Evolutionary conservation across 345 rosid species (phyloP).

Genomic region (Luvunga scandens): DNA sequence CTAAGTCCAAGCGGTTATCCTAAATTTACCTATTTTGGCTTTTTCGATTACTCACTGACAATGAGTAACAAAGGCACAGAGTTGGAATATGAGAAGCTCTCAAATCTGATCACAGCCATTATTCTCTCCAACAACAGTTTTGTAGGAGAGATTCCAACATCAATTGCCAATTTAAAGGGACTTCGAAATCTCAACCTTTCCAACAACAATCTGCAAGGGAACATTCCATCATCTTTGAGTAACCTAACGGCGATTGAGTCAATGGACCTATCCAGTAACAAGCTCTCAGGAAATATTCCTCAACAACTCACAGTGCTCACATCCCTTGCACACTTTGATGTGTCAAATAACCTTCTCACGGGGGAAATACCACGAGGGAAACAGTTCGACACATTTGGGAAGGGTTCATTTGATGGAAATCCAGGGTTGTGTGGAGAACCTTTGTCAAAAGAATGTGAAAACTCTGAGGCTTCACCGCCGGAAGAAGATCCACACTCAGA

Average conservation of each 20-base stretch:
- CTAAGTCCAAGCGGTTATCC: accelerated
- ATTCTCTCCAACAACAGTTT: background rate
- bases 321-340: too few relatives aligned
- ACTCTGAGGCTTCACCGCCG: too few relatives aligned
- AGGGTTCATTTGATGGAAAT: background rate
- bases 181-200: too few relatives aligned
- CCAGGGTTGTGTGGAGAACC: background rate
- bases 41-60: background rate
- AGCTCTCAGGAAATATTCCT: too few relatives aligned
- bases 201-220: too few relatives aligned
- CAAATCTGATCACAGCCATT: background rate
- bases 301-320: too few relatives aligned
- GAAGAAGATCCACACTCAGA: too few relatives aligned
- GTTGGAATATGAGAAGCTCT: background rate
- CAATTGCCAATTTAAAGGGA: background rate
- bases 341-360: background rate
- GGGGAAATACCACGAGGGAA: background rate
- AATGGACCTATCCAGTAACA: too few relatives aligned
- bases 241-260: too few relatives aligned
- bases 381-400: background rate
- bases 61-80: background rate
- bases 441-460: background rate
- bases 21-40: accelerated
- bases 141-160: background rate
- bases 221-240: too few relatives aligned